Base-by-base conservation (phyloP, 1,284 basidiomycete species). In the Pseudozyma tsukubaensis region DNA sequence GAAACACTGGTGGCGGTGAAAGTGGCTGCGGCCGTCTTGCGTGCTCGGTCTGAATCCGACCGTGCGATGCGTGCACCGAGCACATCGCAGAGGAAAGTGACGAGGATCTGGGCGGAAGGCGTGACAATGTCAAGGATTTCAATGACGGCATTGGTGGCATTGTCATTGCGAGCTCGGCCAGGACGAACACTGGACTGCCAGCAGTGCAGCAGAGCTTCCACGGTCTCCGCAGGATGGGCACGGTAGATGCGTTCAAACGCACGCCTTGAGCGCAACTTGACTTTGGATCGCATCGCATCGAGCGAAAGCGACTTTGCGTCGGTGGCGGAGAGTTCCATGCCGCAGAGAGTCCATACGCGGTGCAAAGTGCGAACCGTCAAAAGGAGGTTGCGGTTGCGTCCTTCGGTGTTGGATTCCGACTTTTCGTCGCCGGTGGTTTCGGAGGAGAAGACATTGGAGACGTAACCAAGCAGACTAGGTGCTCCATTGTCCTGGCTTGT, bases 71-170 rank as follows among this genome's bases (percentile, higher is more conserved):
- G 66, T 6, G 73, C 65, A 10, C 57, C 64, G 47, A 85, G 78
- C 13, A 78, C 72, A 83, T 97, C 94, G 82, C 92, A 95, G 18
- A 95, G 86, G 88, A 95, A 92, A 67, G 94, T 91, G 1, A 97
- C 93, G 1, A 93, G 90, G 69, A 89, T 92, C 80, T 95, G 94
- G 2, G 94, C 92, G 80, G 90, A 96, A 0, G 93, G 89, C 2
- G 94, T 90, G 18, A 98, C 88, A 13, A 91, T 86, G 79, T 95
- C 93, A 11, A 97, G 87, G 47, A 97, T 88, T 63, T 94, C 92
- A 78, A 96, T 94, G 1, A 91, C 67, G 36, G 64, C 59, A 18
- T 47, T 21, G 5, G 59, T 61, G 1, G 49, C 42, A 1, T 44
- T 16, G 4, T 54, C 49, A 12, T 61, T 37, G 11, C 36, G 42